Evolutionary conservation across 164 flowering plant species (phyloP).

Genomic region (Kalanchoe fedtschenkoi): DNA sequence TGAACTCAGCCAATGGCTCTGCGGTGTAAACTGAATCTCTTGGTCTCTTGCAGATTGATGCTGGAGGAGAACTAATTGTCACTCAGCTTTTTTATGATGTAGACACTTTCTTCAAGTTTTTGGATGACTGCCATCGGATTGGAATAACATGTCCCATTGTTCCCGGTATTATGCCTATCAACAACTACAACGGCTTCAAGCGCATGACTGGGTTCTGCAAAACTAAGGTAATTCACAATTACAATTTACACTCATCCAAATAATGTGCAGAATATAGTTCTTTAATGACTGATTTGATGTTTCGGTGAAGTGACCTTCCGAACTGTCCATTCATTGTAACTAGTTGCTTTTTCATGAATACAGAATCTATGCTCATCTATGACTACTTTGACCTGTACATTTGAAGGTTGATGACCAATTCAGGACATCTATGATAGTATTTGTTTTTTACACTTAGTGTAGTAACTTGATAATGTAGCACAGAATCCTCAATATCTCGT

Average conservation of each 20-base stretch:
- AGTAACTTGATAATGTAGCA: too few relatives aligned
- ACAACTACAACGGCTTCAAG: constrained; percentile 84
- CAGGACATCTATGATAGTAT: too few relatives aligned
- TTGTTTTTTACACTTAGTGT: too few relatives aligned
- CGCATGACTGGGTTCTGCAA: constrained; percentile 97
- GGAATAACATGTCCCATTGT: constrained; percentile 95
- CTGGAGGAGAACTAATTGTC: constrained; percentile 90
- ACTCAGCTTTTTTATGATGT: constrained; percentile 95
- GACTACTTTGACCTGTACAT: too few relatives aligned
- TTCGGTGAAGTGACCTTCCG: too few relatives aligned
- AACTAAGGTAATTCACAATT: constrained; percentile 58
- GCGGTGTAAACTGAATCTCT: neutral
- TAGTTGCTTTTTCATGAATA: too few relatives aligned
- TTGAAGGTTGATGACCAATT: too few relatives aligned
- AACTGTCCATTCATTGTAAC: too few relatives aligned
- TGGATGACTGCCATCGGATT: constrained; percentile 87
- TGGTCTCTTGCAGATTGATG: constrained; percentile 81
- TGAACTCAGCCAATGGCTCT: too few relatives aligned
- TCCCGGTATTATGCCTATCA: constrained; percentile 98
- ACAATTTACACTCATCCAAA: neutral
- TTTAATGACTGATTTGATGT: too few relatives aligned
- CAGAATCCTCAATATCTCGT: too few relatives aligned
- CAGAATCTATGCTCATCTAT: too few relatives aligned
- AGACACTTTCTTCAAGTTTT: constrained; percentile 86
- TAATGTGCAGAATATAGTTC: neutral